A percentile compares a stretch with the other conserved stretches of the same genome.
Evolutionary conservation across 345 rosid species (phyloP).

Genomic region (Arabidopsis thaliana): TAIR10.1 NC_003074.8:16129001-16129500

Average conservation of each 20-base stretch:
- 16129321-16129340: not conserved
- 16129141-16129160: not conserved
- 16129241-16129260: not conserved
- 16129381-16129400: not conserved
- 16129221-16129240: conserved; percentile 7
- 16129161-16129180: not conserved
- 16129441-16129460: not conserved
- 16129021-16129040: too few species aligned
- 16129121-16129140: not conserved
- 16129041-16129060: too few species aligned
- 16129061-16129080: not conserved
- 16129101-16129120: too few species aligned
- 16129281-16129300: conserved; percentile 26
- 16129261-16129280: conserved; percentile 20
- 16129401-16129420: not conserved
- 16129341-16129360: conserved; percentile 1
- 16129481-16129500: too few species aligned
- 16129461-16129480: conserved; percentile 5
- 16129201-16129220: conserved; percentile 15
- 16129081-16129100: not conserved
- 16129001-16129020: too few species aligned
- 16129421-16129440: conserved; percentile 11
- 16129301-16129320: not conserved
- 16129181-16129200: not conserved
- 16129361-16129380: conserved; percentile 25